Percentiles rank a stretch among this genome's conserved stretches.
These are phyloP conservation scores for Curvularia sp. DNA, from an alignment of 2,329 filamentous ascomycete genomes.

Conservation along the genomic window DNA sequence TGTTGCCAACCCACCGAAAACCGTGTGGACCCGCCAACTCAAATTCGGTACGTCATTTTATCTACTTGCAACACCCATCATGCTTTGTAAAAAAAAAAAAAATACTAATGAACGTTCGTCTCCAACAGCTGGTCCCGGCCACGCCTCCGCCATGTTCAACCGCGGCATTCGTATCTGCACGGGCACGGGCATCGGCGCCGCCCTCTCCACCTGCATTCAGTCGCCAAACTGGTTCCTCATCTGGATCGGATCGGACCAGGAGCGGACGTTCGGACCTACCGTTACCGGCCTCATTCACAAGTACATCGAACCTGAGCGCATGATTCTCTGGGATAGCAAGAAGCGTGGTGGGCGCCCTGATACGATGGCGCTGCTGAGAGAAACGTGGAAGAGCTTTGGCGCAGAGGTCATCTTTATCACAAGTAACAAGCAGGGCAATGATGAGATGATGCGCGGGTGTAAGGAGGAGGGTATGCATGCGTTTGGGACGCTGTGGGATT, in stretches of 20 bases:
- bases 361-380: slow-evolving; percentile 42
- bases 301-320: slow-evolving; percentile 45
- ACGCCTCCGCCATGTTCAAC: slow-evolving; percentile 48
- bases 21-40: slow-evolving; percentile 45
- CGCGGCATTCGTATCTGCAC: slow-evolving; percentile 47
- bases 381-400: slow-evolving; percentile 43
- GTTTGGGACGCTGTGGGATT: slow-evolving; percentile 48
- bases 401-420: slow-evolving; percentile 50
- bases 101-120: slow-evolving; percentile 19
- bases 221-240: slow-evolving; percentile 47
- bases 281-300: slow-evolving; percentile 42
- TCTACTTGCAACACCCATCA: neutral
- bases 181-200: slow-evolving; percentile 47
- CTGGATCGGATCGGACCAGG: slow-evolving; percentile 49
- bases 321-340: slow-evolving; percentile 50
- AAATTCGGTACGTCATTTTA: slow-evolving; percentile 41
- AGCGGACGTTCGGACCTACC: slow-evolving; percentile 45
- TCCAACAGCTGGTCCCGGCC: slow-evolving; percentile 40
- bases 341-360: slow-evolving; percentile 45
- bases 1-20: slow-evolving; percentile 43
- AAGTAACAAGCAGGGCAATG: slow-evolving; percentile 46
- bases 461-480: slow-evolving; percentile 41
- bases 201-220: slow-evolving; percentile 47
- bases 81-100: neutral
- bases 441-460: slow-evolving; percentile 50